A percentile compares a stretch with the other conserved stretches of the same genome.
Evolutionary conservation across 257 asterid species (phyloP).

Genomic region (Plantago major): DNA sequence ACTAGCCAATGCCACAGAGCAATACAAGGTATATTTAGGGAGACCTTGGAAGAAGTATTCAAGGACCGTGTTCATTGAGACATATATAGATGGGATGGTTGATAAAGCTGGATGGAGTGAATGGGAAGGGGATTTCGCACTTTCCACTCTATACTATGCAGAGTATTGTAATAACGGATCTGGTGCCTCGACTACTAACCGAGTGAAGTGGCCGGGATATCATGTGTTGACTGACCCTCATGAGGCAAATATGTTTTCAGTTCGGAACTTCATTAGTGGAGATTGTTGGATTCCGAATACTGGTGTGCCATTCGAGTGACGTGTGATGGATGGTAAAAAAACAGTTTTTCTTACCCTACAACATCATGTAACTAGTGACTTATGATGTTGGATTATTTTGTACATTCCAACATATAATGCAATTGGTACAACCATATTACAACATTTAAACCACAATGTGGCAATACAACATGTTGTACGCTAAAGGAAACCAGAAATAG

Average conservation of each 20-base stretch:
- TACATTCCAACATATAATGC: no score
- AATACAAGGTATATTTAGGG: slow-evolving; percentile 39
- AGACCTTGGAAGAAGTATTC: slow-evolving; percentile 57
- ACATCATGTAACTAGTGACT: no score
- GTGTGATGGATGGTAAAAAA: no score
- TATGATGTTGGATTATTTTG: no score
- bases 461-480: no score
- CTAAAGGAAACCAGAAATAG: no score
- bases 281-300: slow-evolving; percentile 35
- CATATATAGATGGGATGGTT: slow-evolving; percentile 29
- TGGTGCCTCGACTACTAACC: slow-evolving; percentile 44
- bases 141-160: slow-evolving; percentile 41
- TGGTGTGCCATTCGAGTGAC: slow-evolving; percentile 17
- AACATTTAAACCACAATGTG: no score
- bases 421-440: no score
- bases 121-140: slow-evolving; percentile 40
- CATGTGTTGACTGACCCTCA: slow-evolving; percentile 31
- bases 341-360: no score
- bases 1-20: slow-evolving; percentile 33
- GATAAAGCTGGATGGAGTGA: slow-evolving; percentile 46
- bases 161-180: slow-evolving; percentile 49
- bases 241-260: slow-evolving; percentile 44
- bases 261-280: slow-evolving; percentile 38
- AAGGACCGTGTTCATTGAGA: slow-evolving; percentile 36
- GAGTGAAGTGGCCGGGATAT: slow-evolving; percentile 58